Percentiles rank a stretch among this genome's conserved stretches.
Evolutionary conservation across 805 yeast species (phyloP).

Genomic region (Starmerella lactis-condensi): DNA sequence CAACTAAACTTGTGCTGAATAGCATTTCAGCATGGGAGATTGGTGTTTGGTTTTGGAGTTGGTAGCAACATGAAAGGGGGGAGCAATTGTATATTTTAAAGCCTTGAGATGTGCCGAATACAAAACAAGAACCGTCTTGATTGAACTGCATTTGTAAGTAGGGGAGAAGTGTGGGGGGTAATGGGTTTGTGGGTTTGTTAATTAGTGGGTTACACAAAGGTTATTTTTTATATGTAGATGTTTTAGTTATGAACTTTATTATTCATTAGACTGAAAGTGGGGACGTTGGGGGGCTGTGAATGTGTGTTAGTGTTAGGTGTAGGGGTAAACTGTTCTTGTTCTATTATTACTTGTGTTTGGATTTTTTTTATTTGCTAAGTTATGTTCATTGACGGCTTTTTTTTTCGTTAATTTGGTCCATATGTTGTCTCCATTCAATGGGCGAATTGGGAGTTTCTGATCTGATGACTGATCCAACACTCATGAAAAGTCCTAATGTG

Average conservation of each 20-base stretch:
- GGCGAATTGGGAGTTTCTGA: conserved; percentile 16
- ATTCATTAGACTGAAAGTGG: no score
- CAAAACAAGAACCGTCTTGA: conserved; percentile 72
- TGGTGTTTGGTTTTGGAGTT: conserved; percentile 23
- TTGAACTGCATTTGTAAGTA: conserved; percentile 34
- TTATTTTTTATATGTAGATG: no score
- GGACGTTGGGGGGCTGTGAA: no score
- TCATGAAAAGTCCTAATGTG: conserved; percentile 91
- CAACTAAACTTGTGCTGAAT: conserved; percentile 70
- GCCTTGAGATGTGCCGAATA: conserved; percentile 47
- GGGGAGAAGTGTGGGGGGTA: conserved; percentile 41
- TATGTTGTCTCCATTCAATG: conserved; percentile 12
- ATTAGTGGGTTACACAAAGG: no score
- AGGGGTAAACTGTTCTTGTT: no score
- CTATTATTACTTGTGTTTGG: no score
- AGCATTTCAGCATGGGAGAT: conserved; percentile 64
- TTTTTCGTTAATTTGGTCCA: no score
- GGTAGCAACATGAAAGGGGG: conserved; percentile 61
- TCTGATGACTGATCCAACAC: conserved; percentile 58
- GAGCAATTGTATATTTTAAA: conserved; percentile 72
- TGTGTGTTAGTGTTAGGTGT: no score
- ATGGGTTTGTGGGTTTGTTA: no score
- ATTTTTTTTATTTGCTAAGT: no score
- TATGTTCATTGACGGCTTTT: no score
- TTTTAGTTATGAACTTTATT: no score